Conservation (phyloP, 2,329 filamentous ascomycete genomes). For the Ambrosiella beaveri region DNA sequence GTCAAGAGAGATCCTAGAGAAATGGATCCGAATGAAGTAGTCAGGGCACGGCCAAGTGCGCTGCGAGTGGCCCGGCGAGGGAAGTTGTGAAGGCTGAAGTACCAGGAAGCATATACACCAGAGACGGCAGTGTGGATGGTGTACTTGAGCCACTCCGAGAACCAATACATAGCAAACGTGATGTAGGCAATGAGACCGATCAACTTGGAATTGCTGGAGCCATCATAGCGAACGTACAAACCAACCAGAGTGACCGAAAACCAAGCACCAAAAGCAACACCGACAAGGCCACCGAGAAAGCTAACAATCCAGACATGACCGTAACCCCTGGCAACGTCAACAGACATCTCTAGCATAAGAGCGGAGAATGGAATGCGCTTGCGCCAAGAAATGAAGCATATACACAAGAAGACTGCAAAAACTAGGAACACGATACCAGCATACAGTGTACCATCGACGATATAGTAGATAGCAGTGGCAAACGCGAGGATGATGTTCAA, state of each 20-base stretch:
- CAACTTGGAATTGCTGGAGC: slow-evolving; percentile 49
- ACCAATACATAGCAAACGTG: slow-evolving; percentile 88
- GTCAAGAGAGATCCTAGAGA: slow-evolving; percentile 71
- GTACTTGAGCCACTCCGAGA: slow-evolving; percentile 86
- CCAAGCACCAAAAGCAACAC: slow-evolving; percentile 64
- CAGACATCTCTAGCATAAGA: slow-evolving; percentile 71
- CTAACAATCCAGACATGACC: slow-evolving; percentile 80
- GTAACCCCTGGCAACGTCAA: slow-evolving; percentile 67
- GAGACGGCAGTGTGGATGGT: slow-evolving; percentile 77
- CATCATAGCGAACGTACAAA: slow-evolving; percentile 68
- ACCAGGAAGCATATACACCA: slow-evolving; percentile 86
- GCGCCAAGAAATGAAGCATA: slow-evolving; percentile 82
- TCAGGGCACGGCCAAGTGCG: slow-evolving; percentile 65
- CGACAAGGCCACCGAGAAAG: slow-evolving; percentile 62
- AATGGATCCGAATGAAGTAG: slow-evolving; percentile 86
- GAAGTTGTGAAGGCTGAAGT: slow-evolving; percentile 56
- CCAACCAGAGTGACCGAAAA: slow-evolving; percentile 73
- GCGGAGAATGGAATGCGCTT: slow-evolving; percentile 79
- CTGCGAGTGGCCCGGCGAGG: slow-evolving; percentile 66
- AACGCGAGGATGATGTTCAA: slow-evolving; percentile 71
- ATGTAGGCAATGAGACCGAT: slow-evolving; percentile 73
- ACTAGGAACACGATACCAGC: slow-evolving; percentile 77
- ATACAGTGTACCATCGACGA: slow-evolving; percentile 57
- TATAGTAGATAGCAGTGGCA: slow-evolving; percentile 76
- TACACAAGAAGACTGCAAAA: slow-evolving; percentile 61